Evolutionary conservation across 2,329 filamentous ascomycete genomes (phyloP), one percentile per base, ranked within the genome.

Genomic region (Alternaria gansuensis): DNA sequence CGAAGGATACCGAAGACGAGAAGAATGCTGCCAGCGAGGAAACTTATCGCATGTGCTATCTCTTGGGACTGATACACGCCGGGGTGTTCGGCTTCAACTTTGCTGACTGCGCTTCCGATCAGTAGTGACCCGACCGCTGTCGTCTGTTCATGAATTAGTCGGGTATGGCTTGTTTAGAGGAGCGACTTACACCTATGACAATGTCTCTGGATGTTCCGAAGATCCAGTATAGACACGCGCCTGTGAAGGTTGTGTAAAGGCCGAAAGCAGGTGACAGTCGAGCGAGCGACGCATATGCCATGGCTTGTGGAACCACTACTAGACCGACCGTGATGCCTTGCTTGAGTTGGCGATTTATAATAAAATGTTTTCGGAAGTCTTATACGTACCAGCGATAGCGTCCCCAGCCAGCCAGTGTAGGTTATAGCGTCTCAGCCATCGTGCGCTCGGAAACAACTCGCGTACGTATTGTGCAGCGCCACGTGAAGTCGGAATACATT

Each of bases 151-250:
- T 26, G 24, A 51, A 55, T 55, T 63, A 59, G 45, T 54, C n/a
- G n/a, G 1, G 5, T 21, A n/a, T 49, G 29, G 44, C 21, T 23
- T 4, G 31, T 33, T n/a, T 5, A 11, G n/a, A 29, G 2, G 14
- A 3, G 28, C 24, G 26, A 84, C 88, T 80, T 83, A 91, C 90
- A 14, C 93, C 93, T 55, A 97, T 97, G 13, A 94, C 97, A 70
- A 98, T 97, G 76, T 98, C 94, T 76, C 97, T 97, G 2, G 93
- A 97, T 0, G 94, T 98, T 11, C 93, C 94, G 74, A 97, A 97
- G 75, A 97, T 90, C 93, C 93, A 97, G 79, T 98, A 98, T 59
- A 96, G 83, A 62, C 96, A 77, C 4, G 96, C 93, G 50, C 94
- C 94, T 85, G 97, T 95, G 75, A 98, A 97, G 0, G 93, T 97